These are phyloP conservation scores for Podochytrium sp. DNA, from an alignment of 192 early-diverging fungal species.

Conservation along the genomic window DNA sequence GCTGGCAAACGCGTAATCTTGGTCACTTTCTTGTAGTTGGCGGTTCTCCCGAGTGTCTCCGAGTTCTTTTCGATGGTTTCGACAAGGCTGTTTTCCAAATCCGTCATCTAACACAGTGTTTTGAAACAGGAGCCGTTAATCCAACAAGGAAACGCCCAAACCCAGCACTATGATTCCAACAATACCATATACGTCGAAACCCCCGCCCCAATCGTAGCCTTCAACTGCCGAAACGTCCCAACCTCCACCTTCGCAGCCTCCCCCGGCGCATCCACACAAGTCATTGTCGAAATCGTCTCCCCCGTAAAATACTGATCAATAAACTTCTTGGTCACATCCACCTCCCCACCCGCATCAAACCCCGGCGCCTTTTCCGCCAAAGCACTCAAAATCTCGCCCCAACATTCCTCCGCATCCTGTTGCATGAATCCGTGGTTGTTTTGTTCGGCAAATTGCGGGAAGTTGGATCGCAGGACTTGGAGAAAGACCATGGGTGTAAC, in stretches of 20 bases:
- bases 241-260: slow-evolving; percentile 65
- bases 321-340: slow-evolving; percentile 53
- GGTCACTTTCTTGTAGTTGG: slow-evolving; percentile 76
- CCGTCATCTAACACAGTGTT: slow-evolving; percentile 30
- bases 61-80: slow-evolving; percentile 92
- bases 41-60: slow-evolving; percentile 74
- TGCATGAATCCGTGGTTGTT: slow-evolving; percentile 77
- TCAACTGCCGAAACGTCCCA: slow-evolving; percentile 79
- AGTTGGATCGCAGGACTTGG: slow-evolving; percentile 70
- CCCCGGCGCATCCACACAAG: slow-evolving; percentile 79
- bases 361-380: slow-evolving; percentile 68
- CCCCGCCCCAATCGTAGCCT: slow-evolving; percentile 62
- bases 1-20: slow-evolving; percentile 82
- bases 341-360: slow-evolving; percentile 38
- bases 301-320: slow-evolving; percentile 83
- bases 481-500: slow-evolving; percentile 65
- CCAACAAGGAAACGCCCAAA: slow-evolving; percentile 58
- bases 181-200: slow-evolving; percentile 78
- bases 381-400: slow-evolving; percentile 81
- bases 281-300: slow-evolving; percentile 54
- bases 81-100: slow-evolving; percentile 54
- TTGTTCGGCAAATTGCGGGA: slow-evolving; percentile 86
- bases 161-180: no score
- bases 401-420: slow-evolving; percentile 99
- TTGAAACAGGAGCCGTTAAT: slow-evolving; percentile 31